Evolutionary conservation across 148 eudicot genomes (phyloP), one percentile per base, ranked within the genome.

Genomic region (Bassia scoparia): DNA sequence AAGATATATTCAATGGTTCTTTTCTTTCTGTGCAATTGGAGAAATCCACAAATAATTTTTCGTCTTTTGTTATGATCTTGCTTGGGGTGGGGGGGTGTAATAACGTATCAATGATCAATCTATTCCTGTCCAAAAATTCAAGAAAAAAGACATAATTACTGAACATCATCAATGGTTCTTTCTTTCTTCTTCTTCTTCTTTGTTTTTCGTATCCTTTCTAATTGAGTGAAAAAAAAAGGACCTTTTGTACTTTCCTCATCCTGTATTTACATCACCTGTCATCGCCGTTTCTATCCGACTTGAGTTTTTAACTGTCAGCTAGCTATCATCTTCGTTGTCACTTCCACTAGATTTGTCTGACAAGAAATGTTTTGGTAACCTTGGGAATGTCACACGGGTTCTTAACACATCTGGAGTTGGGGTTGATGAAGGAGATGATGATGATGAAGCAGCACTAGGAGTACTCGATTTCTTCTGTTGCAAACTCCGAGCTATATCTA

Each of bases 341-440:
- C 87, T 81, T 21, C 81, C 80, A 53, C 63, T 79, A 20, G 88
- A 81, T 61, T 73, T 84, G n/a, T 83, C 86, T 17, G 87, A 79
- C 90, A 93, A 69, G 80, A 93, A 93, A 79, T 89, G 83, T 5
- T 80, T 81, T 0, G 98, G 97, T 83, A 93, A 73, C 60, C 82
- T 73, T 0, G 94, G 98, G 71, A 93, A 93, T 61, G 84, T 89
- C 43, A 88, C 87, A 1, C 89, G 74, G 6, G 78, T 79, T 70
- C 89, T 87, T 8, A 80, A 54, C n/a, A 74, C 80, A 68, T 84
- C 87, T 7, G 78, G 61, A 4, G 77, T 76, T 18, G 82, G 54
- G 31, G 43, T 41, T 21, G 78, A 53, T 61, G 84, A 30, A 4
- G 79, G 38, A n/a, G 80, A 61, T 41, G 81, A 70, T 41, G 81